Evolutionary conservation across 495 filamentous ascomycete species (phyloP).

Genomic region (Friedmanniomyces endolithicus): DNA sequence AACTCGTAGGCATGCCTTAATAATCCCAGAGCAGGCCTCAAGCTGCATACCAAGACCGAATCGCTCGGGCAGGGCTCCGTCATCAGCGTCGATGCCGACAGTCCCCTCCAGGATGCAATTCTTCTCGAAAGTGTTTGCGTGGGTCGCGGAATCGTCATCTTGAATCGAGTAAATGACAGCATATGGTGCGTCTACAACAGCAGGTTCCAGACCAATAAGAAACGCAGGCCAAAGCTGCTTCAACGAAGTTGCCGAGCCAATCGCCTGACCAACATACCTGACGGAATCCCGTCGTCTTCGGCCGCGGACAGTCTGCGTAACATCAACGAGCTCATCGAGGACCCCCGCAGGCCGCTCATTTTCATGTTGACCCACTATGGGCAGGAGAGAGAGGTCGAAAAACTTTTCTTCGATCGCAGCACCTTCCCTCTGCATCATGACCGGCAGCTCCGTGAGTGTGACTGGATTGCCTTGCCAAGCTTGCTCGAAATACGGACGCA

Average conservation of each 20-base stretch:
- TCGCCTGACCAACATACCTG: conserved; percentile 52
- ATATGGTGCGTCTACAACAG: conserved; percentile 50
- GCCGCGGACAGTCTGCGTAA: conserved; percentile 47
- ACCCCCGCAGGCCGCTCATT: conserved; percentile 36
- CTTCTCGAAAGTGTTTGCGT: conserved; percentile 40
- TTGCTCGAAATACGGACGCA: conserved; percentile 43
- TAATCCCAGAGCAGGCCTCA: background rate
- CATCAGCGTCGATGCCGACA: conserved; percentile 41
- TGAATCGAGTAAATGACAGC: conserved; percentile 49
- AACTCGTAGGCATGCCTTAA: conserved; percentile 43
- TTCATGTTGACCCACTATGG: conserved; percentile 49
- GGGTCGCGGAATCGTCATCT: conserved; percentile 45
- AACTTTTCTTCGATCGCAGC: conserved; percentile 50
- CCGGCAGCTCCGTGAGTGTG: conserved; percentile 55
- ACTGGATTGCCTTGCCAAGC: conserved; percentile 50
- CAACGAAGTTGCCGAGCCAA: conserved; percentile 48
- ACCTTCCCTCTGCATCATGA: conserved; percentile 48
- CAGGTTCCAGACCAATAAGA: conserved; percentile 43
- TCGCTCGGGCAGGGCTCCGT: background rate
- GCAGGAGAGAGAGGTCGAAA: conserved; percentile 54
- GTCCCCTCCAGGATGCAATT: conserved; percentile 47
- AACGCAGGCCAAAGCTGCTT: conserved; percentile 48
- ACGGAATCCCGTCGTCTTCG: conserved; percentile 51
- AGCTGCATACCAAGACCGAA: background rate
- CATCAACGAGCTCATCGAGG: conserved; percentile 48